phyloP scores from a whole-genome alignment of 2,329 filamentous ascomycete species.

The Aspergillus cejpii region DNA sequence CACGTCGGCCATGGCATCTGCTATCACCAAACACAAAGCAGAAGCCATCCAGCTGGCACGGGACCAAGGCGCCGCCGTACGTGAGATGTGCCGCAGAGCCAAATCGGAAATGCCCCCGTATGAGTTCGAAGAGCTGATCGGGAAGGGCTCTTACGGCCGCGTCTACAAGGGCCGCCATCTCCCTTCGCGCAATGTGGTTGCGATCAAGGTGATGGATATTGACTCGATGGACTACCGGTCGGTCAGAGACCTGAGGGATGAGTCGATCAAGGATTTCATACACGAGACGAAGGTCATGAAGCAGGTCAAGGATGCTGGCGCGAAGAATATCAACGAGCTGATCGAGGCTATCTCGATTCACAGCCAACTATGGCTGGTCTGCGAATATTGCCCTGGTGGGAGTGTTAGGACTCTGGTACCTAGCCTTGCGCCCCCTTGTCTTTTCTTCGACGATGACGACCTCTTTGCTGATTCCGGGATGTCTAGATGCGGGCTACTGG shows the following conservation, averaged over 20 bases:
- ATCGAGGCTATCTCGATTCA: constrained; percentile 59
- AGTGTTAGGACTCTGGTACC: constrained; percentile 57
- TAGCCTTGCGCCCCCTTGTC: constrained; percentile 21
- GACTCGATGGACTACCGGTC: constrained; percentile 45
- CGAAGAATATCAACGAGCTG: constrained; percentile 58
- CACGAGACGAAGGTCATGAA: constrained; percentile 58
- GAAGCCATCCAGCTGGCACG: constrained; percentile 44
- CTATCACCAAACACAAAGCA: constrained; percentile 45
- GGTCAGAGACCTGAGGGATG: constrained; percentile 42
- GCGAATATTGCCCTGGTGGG: constrained; percentile 60
- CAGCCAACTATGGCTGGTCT: constrained; percentile 60
- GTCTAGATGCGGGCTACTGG: constrained; percentile 44
- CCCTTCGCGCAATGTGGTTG: constrained; percentile 40
- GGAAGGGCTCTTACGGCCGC: constrained; percentile 47
- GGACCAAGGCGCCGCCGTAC: constrained; percentile 41
- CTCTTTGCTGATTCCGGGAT: constrained; percentile 17
- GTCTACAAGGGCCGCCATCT: constrained; percentile 45
- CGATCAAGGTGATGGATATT: constrained; percentile 48
- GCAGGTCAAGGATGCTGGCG: constrained; percentile 56
- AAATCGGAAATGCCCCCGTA: constrained; percentile 43
- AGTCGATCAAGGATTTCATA: constrained; percentile 50
- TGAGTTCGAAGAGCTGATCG: constrained; percentile 47
- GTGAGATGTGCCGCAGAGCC: constrained; percentile 43
- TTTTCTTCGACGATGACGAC: background rate
- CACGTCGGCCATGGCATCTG: constrained; percentile 36